Evolutionary conservation across 2,329 filamentous ascomycete species (phyloP), one percentile per base, ranked within the genome.

Genomic region (Bimuria novae-zelandiae): DNA sequence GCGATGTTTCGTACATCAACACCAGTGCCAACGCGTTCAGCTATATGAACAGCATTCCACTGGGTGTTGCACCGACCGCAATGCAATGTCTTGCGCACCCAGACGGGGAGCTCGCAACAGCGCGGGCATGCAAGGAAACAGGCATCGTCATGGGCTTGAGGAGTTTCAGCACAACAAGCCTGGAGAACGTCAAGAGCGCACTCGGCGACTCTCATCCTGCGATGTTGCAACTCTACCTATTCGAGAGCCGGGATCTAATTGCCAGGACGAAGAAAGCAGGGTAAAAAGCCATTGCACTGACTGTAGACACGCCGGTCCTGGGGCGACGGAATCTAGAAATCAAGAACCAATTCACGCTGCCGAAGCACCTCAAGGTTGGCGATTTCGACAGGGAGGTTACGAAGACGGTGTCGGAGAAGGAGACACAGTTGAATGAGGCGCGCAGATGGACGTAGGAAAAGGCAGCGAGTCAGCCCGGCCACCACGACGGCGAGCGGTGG

Each of bases 21-120:
- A 51, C 53, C 7, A 49, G 47, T 11, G 49, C 52, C 4, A 41
- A 43, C 5, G 49, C 59, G n/a, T 59, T 58, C 23, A 76, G 75
- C 5, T 65, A 74, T 22, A 70, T 73, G 39, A 62, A 55, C 8
- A 58, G 59, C 1, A 47, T 74, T 40, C 74, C 74, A 4, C 57
- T 76, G n/a, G 72, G 74, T 52, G 62, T 74, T 19, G 63, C 66
- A 2, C 87, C 87, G 0, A 76, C 89, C 1, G 87, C 87, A 1
- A 84, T 88, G 0, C 85, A 89, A 61, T 73, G 74, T 0, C 82
- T 88, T 19, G 86, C 87, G 65, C 85, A 90, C 59, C 67, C 76
- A 0, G 83, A 88, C 58, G 82, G 80, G 16, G 87, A 90, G 62
- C 74, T 79, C 0, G 86, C 83, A 0, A 79, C 83, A 0, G 84